Evolutionary conservation across 257 asterid species (phyloP).

Genomic region (Eucommia ulmoides): DNA sequence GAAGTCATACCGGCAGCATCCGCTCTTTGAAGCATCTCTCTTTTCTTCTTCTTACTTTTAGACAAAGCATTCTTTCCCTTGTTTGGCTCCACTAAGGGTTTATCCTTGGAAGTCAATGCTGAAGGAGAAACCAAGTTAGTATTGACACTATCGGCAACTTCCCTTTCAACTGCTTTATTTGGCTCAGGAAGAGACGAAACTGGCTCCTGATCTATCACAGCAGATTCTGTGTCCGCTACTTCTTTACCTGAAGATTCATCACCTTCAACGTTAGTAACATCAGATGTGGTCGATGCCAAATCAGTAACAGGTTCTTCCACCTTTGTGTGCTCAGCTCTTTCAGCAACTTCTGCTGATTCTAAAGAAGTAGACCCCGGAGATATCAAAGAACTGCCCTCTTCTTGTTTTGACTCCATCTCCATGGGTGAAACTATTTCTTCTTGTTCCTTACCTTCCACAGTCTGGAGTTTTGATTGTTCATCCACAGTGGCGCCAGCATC

Average conservation of each 20-base stretch:
- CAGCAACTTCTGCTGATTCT: conserved; percentile 14
- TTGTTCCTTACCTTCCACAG: conserved; percentile 15
- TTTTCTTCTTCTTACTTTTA: conserved; percentile 26
- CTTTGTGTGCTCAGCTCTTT: too few species aligned
- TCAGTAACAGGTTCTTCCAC: conserved; percentile 20
- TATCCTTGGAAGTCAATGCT: conserved; percentile 33
- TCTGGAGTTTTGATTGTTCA: conserved; percentile 19
- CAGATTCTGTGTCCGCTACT: conserved; percentile 14
- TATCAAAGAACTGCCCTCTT: conserved; percentile 12
- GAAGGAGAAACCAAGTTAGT: conserved; percentile 18
- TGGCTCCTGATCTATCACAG: conserved; percentile 16
- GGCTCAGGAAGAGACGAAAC: conserved; percentile 25
- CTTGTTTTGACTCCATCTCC: conserved; percentile 14
- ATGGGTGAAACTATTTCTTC: conserved; percentile 17
- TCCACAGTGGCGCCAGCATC: conserved; percentile 15
- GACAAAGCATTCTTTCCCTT: conserved; percentile 28
- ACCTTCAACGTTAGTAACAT: conserved; percentile 9
- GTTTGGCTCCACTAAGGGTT: conserved; percentile 32
- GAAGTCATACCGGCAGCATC: conserved; percentile 78
- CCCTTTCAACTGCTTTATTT: conserved; percentile 25
- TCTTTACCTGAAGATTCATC: conserved; percentile 16
- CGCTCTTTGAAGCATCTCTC: conserved; percentile 40
- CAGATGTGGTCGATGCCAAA: too few species aligned
- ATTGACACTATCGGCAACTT: conserved; percentile 16
- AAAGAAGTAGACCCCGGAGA: conserved; percentile 19